A percentile compares a stretch with the other conserved stretches of the same genome.
These are phyloP conservation scores for Fusarium sp. DNA, from an alignment of 2,329 filamentous ascomycete species.

Conservation along the genomic window DNA sequence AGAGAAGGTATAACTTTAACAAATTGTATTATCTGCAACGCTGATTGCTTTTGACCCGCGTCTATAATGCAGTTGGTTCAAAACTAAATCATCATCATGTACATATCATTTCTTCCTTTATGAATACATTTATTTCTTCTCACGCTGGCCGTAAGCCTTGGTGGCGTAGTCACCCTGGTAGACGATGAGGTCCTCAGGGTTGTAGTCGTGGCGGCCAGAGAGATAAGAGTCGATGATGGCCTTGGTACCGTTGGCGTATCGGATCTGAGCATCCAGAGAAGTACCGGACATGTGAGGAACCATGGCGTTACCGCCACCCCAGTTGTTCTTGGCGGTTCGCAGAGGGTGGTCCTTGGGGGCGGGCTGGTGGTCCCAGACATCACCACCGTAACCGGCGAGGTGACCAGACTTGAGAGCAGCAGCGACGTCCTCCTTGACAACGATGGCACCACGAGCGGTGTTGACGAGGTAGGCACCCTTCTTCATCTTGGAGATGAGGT, in stretches of 20 bases:
- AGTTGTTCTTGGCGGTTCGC: conserved; percentile 92
- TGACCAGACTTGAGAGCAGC: conserved; percentile 92
- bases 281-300: conserved; percentile 99
- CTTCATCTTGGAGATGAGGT: conserved; percentile 99
- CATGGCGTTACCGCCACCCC: conserved; percentile 98
- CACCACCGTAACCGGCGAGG: conserved; percentile 87
- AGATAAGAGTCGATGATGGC: conserved; percentile 92
- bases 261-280: conserved; percentile 96
- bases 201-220: conserved; percentile 87
- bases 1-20: conserved; percentile 27
- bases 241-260: conserved; percentile 90
- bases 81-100: conserved; percentile 40
- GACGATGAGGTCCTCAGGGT: conserved; percentile 90
- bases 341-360: conserved; percentile 93
- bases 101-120: conserved; percentile 35
- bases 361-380: conserved; percentile 98
- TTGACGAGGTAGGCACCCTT: conserved; percentile 96
- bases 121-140: conserved; percentile 51
- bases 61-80: conserved; percentile 36
- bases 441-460: conserved; percentile 97
- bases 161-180: conserved; percentile 92
- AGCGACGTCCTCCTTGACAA: conserved; percentile 99
- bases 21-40: conserved; percentile 42
- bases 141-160: conserved; percentile 87
- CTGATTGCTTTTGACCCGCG: conserved; percentile 39